A percentile compares a stretch with the other conserved stretches of the same genome.
Conservation (phyloP, 495 filamentous ascomycete species). For the Aspergillus bertholletiae region DNA sequence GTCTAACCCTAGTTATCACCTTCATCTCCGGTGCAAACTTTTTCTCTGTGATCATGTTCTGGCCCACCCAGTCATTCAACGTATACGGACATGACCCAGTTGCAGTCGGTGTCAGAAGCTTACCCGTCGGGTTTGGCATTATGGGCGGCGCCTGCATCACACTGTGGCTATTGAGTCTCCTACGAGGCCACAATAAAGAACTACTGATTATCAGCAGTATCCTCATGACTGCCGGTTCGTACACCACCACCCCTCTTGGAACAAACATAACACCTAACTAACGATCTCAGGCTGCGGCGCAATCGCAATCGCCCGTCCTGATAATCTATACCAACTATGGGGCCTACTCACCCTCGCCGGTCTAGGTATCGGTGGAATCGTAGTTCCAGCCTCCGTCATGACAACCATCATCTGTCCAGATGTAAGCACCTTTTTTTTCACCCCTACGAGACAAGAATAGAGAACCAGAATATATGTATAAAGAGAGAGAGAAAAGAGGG, state of each 20-base stretch:
- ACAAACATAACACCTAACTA: not conserved
- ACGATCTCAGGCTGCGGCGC: constrained; percentile 52
- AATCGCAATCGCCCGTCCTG: constrained; percentile 49
- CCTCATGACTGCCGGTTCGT: constrained; percentile 64
- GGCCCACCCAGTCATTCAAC: constrained; percentile 72
- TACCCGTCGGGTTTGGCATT: constrained; percentile 64
- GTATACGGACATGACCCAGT: constrained; percentile 69
- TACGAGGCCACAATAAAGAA: constrained; percentile 60
- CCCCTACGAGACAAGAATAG: not conserved
- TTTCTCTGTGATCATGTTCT: constrained; percentile 70
- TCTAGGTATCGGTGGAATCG: constrained; percentile 69
- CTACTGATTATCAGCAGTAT: constrained; percentile 59
- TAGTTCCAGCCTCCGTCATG: constrained; percentile 68
- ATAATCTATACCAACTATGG: constrained; percentile 62
- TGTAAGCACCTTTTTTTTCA: constrained; percentile 21
- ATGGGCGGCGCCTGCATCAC: constrained; percentile 60
- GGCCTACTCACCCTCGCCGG: constrained; percentile 60
- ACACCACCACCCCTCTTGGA: not conserved
- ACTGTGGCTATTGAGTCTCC: constrained; percentile 54
- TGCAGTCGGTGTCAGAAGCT: constrained; percentile 61
- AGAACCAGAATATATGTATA: not conserved
- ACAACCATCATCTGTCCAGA: constrained; percentile 71
- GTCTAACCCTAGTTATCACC: constrained; percentile 65
- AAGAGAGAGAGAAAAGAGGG: no score
- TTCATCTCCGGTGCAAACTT: constrained; percentile 74